Evolutionary conservation across 768 basidiomycete species (phyloP).

Genomic region (Termitomyces eurrhizus): DNA sequence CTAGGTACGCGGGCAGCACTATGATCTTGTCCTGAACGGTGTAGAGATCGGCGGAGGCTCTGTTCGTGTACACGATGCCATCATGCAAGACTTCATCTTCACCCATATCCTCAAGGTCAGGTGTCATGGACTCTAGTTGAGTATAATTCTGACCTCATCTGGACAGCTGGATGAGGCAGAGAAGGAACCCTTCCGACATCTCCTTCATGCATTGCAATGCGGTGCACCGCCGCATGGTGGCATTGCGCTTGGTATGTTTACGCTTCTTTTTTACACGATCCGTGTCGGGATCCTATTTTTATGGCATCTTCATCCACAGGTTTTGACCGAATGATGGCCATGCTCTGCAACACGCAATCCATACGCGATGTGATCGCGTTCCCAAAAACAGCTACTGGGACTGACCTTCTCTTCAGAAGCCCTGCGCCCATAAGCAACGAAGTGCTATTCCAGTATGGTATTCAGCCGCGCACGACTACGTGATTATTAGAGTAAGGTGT

Average conservation of each 20-base stretch:
- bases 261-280: constrained; percentile 14
- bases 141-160: constrained; percentile 9
- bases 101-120: constrained; percentile 71
- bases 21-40: constrained; percentile 92
- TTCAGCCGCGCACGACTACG: constrained; percentile 32
- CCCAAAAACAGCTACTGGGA: constrained; percentile 83
- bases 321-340: constrained; percentile 90
- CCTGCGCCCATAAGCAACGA: constrained; percentile 58
- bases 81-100: constrained; percentile 85
- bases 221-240: constrained; percentile 97
- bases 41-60: constrained; percentile 93
- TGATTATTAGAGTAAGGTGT: constrained; percentile 14
- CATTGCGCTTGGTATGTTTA: constrained; percentile 77
- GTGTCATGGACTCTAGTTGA: neutral
- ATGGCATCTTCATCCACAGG: constrained; percentile 40
- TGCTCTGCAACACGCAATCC: constrained; percentile 80
- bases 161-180: constrained; percentile 69
- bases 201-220: constrained; percentile 80
- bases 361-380: constrained; percentile 97
- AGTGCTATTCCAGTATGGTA: constrained; percentile 61
- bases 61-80: constrained; percentile 86
- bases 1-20: constrained; percentile 92
- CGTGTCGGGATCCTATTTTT: neutral
- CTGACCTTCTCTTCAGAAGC: constrained; percentile 87
- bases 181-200: constrained; percentile 72